Conservation (phyloP, 176 grass and related monocot species). For the Bromus sterilis region DNA sequence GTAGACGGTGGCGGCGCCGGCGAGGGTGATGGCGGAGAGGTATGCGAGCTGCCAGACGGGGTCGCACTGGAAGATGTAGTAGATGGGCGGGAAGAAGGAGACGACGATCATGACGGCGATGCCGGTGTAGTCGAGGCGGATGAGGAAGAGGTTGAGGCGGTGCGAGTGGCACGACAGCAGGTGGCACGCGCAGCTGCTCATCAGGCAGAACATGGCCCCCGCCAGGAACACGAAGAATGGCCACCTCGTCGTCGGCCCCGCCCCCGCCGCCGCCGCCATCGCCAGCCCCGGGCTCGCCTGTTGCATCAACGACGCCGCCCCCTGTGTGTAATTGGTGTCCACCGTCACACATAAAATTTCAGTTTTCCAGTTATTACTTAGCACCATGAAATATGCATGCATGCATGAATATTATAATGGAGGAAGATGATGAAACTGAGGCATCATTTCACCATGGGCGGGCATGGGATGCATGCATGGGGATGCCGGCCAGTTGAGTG, state of each 20-base stretch:
- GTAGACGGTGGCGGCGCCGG: slow-evolving; percentile 53
- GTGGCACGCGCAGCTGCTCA: slow-evolving; percentile 85
- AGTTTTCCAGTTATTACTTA: not conserved
- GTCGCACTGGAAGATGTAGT: slow-evolving; percentile 96
- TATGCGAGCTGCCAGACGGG: slow-evolving; percentile 63
- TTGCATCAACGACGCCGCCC: slow-evolving; percentile 49
- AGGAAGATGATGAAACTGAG: not conserved
- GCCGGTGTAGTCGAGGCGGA: slow-evolving; percentile 80
- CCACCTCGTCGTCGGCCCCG: slow-evolving; percentile 30
- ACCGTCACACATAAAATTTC: not conserved
- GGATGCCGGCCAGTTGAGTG: not conserved
- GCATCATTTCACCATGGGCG: no score
- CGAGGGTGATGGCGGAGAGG: slow-evolving; percentile 63
- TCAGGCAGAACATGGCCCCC: slow-evolving; percentile 91
- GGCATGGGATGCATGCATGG: no score
- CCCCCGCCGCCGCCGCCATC: not conserved
- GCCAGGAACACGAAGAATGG: slow-evolving; percentile 87
- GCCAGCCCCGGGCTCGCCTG: slow-evolving; percentile 30
- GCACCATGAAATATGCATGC: no score
- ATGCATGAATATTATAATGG: not conserved
- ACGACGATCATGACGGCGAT: slow-evolving; percentile 87
- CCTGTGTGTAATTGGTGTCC: slow-evolving; percentile 29
- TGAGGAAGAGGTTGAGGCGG: slow-evolving; percentile 71
- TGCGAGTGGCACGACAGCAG: slow-evolving; percentile 82
- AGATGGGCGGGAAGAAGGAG: slow-evolving; percentile 94